A percentile compares a stretch with the other conserved stretches of the same genome.
Evolutionary conservation across 805 yeast species (phyloP).

Genomic region (Cyberlindnera euphorbiae): DNA sequence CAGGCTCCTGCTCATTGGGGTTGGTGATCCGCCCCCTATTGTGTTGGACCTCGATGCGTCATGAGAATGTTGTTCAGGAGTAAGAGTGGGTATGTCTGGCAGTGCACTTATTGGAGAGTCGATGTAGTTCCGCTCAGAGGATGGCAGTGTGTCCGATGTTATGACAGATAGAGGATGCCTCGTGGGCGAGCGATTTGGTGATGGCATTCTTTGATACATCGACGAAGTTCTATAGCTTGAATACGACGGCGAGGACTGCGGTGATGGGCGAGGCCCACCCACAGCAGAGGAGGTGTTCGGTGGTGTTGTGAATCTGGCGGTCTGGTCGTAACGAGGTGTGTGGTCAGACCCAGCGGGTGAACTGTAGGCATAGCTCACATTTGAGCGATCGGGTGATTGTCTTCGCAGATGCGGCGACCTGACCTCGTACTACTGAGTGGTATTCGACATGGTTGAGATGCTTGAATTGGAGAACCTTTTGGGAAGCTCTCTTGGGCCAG

Average conservation of each 20-base stretch:
- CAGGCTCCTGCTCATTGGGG: constrained; percentile 15
- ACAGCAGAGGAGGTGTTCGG: not conserved
- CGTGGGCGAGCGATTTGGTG: constrained; percentile 12
- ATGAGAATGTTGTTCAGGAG: too few species aligned
- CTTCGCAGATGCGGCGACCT: constrained; percentile 1
- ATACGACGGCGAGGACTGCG: constrained; percentile 9
- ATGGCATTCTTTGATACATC: constrained; percentile 5
- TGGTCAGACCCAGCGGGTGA: constrained; percentile 1
- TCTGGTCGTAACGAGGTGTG: not conserved
- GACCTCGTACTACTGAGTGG: not conserved
- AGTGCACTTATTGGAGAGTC: constrained; percentile 18
- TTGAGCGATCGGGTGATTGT: constrained; percentile 6
- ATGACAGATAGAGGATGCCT: constrained; percentile 6
- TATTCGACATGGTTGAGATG: constrained; percentile 3
- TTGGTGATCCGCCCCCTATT: constrained; percentile 17
- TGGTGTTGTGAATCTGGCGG: constrained; percentile 2
- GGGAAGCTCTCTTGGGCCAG: constrained; percentile 24
- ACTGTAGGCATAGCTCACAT: not conserved
- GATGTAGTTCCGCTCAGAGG: constrained; percentile 6
- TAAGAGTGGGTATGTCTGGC: constrained; percentile 22
- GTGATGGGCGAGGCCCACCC: constrained; percentile 11
- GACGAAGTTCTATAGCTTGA: constrained; percentile 7
- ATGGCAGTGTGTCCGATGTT: constrained; percentile 4
- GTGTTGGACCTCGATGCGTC: too few species aligned
- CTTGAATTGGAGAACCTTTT: constrained; percentile 14